Conservation (phyloP, 2,329 filamentous ascomycete species). For the Penicillium sp. region DNA sequence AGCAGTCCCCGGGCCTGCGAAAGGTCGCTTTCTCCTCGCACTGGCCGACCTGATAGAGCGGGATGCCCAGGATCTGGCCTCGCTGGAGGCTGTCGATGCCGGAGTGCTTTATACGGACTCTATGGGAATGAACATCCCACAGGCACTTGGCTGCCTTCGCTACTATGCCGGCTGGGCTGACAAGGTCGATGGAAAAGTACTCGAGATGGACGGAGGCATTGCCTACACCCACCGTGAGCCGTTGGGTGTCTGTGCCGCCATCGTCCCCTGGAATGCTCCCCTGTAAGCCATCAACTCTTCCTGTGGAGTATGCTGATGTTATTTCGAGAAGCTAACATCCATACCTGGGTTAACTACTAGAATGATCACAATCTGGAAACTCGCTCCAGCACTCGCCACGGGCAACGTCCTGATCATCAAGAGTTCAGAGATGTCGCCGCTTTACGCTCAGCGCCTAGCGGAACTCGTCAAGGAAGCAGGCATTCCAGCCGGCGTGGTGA, state of each 20-base stretch:
- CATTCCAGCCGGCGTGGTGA: conserved; percentile 60
- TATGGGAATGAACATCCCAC: conserved; percentile 27
- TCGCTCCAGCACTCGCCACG: conserved; percentile 64
- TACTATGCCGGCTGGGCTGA: conserved; percentile 36
- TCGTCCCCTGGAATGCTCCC: conserved; percentile 36
- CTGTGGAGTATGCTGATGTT: fast-evolving
- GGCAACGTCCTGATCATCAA: conserved; percentile 72
- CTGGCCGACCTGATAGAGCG: conserved; percentile 33
- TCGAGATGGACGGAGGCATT: conserved; percentile 27
- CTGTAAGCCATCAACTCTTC: conserved; percentile 19
- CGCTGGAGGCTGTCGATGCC: conserved; percentile 30
- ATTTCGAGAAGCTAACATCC: not conserved
- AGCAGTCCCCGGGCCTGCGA: conserved; percentile 20
- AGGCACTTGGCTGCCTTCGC: conserved; percentile 25
- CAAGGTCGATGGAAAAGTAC: conserved; percentile 31
- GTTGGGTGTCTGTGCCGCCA: conserved; percentile 32
- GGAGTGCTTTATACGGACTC: conserved; percentile 29
- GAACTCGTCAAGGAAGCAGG: conserved; percentile 53
- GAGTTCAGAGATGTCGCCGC: conserved; percentile 63
- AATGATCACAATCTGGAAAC: conserved; percentile 51
- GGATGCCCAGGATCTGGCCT: conserved; percentile 29
- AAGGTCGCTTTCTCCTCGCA: conserved; percentile 25
- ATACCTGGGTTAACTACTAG: conserved; percentile 1
- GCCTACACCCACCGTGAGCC: conserved; percentile 31
- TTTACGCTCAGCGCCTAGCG: conserved; percentile 51